Conservation (phyloP, 192 early-diverging fungal species). For the Linnemannia elongata region DNA sequence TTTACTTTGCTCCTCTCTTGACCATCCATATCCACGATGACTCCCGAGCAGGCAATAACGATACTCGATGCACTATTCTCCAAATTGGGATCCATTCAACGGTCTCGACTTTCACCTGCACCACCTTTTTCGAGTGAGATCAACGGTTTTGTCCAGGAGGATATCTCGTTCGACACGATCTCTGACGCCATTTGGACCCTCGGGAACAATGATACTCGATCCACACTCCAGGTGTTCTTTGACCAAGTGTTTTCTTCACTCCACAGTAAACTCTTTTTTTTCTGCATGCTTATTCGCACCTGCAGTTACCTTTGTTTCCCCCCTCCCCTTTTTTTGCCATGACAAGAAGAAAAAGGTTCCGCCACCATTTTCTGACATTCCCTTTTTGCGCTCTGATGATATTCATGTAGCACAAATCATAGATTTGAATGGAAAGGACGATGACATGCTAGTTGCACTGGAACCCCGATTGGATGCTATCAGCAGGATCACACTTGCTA, state of each 20-base stretch:
- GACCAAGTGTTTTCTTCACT: neutral
- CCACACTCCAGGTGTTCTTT: neutral
- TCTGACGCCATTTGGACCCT: neutral
- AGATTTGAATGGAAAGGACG: no score
- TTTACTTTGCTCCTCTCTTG: neutral
- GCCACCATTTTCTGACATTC: no score
- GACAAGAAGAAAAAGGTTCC: no score
- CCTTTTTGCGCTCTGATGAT: no score
- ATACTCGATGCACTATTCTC: neutral
- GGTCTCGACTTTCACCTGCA: neutral
- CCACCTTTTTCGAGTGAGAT: neutral
- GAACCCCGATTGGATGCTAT: neutral
- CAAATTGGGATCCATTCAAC: neutral
- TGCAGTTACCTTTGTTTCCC: no score
- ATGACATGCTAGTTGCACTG: neutral
- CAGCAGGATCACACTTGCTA: neutral
- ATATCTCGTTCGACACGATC: neutral
- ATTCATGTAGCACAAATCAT: no score
- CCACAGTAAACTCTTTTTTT: neutral
- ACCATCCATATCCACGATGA: neutral
- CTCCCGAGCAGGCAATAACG: neutral
- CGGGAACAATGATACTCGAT: neutral
- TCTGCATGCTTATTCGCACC: no score
- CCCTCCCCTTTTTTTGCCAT: no score
- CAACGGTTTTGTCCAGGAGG: neutral